Evolutionary conservation across 352 stramenopile species (phyloP), one percentile per base, ranked within the genome.

Genomic region (Phytophthora gonapodyides): DNA sequence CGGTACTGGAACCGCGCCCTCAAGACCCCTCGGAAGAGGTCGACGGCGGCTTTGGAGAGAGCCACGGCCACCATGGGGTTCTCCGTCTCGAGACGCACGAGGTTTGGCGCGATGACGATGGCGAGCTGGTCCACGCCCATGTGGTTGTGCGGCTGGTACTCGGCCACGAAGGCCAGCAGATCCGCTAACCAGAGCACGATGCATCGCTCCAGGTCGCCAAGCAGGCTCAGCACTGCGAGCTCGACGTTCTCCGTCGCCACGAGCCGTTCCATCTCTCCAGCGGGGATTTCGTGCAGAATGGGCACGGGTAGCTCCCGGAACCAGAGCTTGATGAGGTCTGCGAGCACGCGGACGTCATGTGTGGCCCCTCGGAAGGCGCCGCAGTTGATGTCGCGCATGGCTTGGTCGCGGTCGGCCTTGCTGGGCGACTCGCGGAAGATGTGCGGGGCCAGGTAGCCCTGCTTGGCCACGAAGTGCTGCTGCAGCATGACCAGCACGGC

Each of bases 71-170:
- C 80, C 76, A 91, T 94, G 6, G 85, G 82, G 61, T 95, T 93
- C 55, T 89, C 81, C 0, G 80, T 84, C 69, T 96, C 84, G 34
- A 96, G 88, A 27, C 83, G 80, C 47, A 96, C 87, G 51, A 97
- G 80, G 57, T 97, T 97, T 12, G 89, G 89, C 17, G 84, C 82
- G 51, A 97, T 91, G 53, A 96, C 77, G 61, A 97, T 96, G 19
- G 88, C 87, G 38, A 97, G 76, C 55, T 97, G 89, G 51, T 95
- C 87, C 16, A 93, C 75, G n/a, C 87, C 85, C 88, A 97, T 97
- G 69, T 93, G 84, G 61, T 96, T 97, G 36, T 76, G 52, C 7
- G 68, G 19, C 72, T 96, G 72, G 63, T 80, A 87, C 54, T 76
- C 69, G 30, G 86, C 85, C 30, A 97, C 87, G 37, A 70, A 68